Evolutionary conservation across 192 early-diverging fungal species (phyloP).

Genomic region (Backusella tuberculispora): DNA sequence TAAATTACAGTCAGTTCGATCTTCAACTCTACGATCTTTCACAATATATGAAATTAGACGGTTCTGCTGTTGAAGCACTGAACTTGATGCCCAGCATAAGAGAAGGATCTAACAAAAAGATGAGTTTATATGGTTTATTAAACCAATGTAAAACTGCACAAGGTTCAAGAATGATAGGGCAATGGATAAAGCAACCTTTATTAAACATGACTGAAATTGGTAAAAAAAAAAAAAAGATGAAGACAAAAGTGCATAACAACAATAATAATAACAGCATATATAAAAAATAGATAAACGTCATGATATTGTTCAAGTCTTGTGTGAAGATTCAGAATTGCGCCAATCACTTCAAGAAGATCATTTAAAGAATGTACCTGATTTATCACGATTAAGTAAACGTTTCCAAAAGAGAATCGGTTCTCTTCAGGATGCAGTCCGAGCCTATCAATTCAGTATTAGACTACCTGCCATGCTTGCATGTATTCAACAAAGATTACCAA

Average conservation of each 20-base stretch:
- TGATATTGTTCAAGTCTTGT: conserved; percentile 72
- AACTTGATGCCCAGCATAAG: conserved; percentile 80
- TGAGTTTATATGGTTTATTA: conserved; percentile 76
- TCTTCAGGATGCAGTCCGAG: conserved; percentile 86
- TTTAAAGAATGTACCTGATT: conserved; percentile 85
- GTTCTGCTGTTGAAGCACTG: conserved; percentile 84
- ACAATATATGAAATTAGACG: conserved; percentile 92
- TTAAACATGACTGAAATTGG: conserved; percentile 73
- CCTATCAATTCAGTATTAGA: conserved; percentile 83
- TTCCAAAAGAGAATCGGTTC: conserved; percentile 80
- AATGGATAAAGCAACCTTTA: conserved; percentile 94
- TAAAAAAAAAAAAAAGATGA: conserved; percentile 36
- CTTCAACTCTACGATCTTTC: conserved; percentile 76
- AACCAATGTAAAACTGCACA: conserved; percentile 91
- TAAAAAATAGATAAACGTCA: conserved; percentile 61
- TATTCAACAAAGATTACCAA: conserved; percentile 49
- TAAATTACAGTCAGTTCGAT: conserved; percentile 79
- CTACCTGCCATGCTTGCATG: conserved; percentile 67
- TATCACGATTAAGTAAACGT: conserved; percentile 84
- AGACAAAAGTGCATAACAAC: background rate
- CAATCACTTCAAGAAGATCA: conserved; percentile 70
- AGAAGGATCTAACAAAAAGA: conserved; percentile 67
- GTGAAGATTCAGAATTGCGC: conserved; percentile 65
- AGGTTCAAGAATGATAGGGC: conserved; percentile 80
- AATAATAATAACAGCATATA: too few species aligned